Evolutionary conservation across 176 grass and related monocot species (phyloP), one percentile per base, ranked within the genome.

Genomic region (Saccharum spontaneum): DNA sequence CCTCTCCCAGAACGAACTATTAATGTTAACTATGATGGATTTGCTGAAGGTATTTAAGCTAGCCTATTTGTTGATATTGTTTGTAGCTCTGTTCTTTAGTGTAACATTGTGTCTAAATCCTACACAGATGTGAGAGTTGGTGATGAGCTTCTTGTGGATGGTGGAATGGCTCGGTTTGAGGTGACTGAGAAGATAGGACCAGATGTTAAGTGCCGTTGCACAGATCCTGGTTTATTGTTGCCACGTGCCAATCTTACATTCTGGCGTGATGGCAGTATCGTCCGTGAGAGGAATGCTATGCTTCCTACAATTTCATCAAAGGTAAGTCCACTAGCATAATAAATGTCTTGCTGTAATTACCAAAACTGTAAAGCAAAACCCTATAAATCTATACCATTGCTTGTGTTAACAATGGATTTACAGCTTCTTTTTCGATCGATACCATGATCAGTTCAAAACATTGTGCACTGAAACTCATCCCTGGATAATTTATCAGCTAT

Each of bases 291-390:
- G 70, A 98, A 98, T 87, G 89, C 96, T 43, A 94, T 98, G 97
- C 96, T 98, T 87, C 96, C 96, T 63, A 98, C 96, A 78, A 98
- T 98, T 90, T 95, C 96, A 85, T 95, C 97, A 9, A 98, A 98
- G 93, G 97, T 98, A 67, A 75, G n/a, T 71, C 34, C 14, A 82
- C 20, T 76, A 76, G 31, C 61, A 76, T 66, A 30, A 72, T 43
- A 79, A 45, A 24, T 75, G 22, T 81, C 10, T 18, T 82, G 8
- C 69, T 82, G 60, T 73, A 74, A 60, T 74, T 23, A n/a, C 54
- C 4, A 63, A 84, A 86, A 37, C 13, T 49, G 41, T 40, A 64
- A 34, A 75, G 41, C 30, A 64, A 36, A 75, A 38, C 24, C 28
- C 36, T 77, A 20, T 33, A 17, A 64, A 43, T 36, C 7, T 60